Percentiles rank a stretch among this genome's conserved stretches.
phyloP scores from a whole-genome alignment of 2,329 filamentous ascomycete genomes.

The Chlorencoelia australis region DNA sequence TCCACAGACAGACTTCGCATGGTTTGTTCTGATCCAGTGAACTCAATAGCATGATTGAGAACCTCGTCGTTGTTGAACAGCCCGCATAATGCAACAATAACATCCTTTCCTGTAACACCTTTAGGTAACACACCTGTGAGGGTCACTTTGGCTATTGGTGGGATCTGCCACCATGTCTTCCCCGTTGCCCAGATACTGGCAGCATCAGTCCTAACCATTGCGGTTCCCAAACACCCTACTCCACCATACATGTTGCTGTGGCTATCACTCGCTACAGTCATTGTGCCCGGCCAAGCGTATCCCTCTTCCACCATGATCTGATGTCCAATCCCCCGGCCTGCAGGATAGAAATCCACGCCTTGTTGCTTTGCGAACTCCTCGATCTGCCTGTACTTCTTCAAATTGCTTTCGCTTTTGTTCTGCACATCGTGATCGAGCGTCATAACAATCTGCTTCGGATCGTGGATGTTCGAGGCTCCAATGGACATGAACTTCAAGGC shows the following conservation, averaged over 20 bases:
- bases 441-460: conserved; percentile 68
- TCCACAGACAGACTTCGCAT: conserved; percentile 63
- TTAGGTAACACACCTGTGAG: conserved; percentile 64
- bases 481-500: conserved; percentile 72
- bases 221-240: conserved; percentile 64
- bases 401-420: conserved; percentile 66
- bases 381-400: conserved; percentile 76
- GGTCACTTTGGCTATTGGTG: conserved; percentile 71
- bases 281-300: conserved; percentile 74
- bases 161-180: conserved; percentile 80
- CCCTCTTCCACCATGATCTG: conserved; percentile 87
- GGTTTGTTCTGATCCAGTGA: conserved; percentile 70
- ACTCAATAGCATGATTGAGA: conserved; percentile 84
- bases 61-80: conserved; percentile 83
- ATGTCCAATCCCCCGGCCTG: conserved; percentile 76
- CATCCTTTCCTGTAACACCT: conserved; percentile 87
- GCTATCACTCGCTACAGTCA: conserved; percentile 68
- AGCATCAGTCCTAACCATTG: conserved; percentile 80
- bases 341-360: conserved; percentile 66
- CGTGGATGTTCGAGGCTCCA: conserved; percentile 62
- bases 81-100: conserved; percentile 81
- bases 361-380: conserved; percentile 73
- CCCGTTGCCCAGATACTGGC: conserved; percentile 78
- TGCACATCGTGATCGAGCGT: conserved; percentile 84
- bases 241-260: conserved; percentile 82